phyloP scores from a whole-genome alignment of 1,284 basidiomycete species.

The Erythrobasidium hasegawianum region DNA sequence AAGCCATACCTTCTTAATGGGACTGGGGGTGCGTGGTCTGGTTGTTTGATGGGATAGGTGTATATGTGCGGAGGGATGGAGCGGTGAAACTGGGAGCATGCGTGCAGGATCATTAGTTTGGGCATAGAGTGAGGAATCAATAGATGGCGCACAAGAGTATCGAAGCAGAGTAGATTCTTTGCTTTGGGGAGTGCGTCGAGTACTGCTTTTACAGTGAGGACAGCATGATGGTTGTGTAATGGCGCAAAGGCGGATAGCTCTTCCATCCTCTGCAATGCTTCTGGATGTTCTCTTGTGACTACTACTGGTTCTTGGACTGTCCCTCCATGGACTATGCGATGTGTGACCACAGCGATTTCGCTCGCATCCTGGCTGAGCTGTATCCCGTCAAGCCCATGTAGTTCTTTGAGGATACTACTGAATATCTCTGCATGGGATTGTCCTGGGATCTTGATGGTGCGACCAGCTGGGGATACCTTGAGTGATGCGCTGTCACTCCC shows the following conservation, averaged over 20 bases:
- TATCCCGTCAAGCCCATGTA: conserved; percentile 47
- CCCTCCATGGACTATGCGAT: conserved; percentile 79
- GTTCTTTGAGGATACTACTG: conserved; percentile 42
- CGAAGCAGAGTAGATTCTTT: conserved; percentile 58
- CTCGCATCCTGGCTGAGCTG: conserved; percentile 43
- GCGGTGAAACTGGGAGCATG: conserved; percentile 60
- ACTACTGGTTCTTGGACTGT: conserved; percentile 64
- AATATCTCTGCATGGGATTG: conserved; percentile 56
- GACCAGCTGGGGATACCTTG: conserved; percentile 45
- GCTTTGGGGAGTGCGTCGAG: conserved; percentile 60
- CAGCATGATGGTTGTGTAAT: conserved; percentile 54
- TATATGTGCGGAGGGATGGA: conserved; percentile 68
- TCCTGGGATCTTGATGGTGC: conserved; percentile 41
- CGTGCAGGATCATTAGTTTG: neutral
- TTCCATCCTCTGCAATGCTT: conserved; percentile 66
- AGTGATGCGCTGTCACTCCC: conserved; percentile 54
- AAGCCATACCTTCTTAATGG: conserved; percentile 75
- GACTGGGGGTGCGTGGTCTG: conserved; percentile 57
- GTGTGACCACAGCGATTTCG: conserved; percentile 59
- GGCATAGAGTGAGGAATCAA: neutral
- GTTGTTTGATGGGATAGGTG: conserved; percentile 68
- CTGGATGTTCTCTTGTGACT: conserved; percentile 56
- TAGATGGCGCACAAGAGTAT: conserved; percentile 56
- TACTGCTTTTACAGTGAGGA: conserved; percentile 51
- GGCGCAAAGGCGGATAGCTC: conserved; percentile 46